phyloP scores from a whole-genome alignment of 768 basidiomycete species.

The Mycena polygramma region DNA sequence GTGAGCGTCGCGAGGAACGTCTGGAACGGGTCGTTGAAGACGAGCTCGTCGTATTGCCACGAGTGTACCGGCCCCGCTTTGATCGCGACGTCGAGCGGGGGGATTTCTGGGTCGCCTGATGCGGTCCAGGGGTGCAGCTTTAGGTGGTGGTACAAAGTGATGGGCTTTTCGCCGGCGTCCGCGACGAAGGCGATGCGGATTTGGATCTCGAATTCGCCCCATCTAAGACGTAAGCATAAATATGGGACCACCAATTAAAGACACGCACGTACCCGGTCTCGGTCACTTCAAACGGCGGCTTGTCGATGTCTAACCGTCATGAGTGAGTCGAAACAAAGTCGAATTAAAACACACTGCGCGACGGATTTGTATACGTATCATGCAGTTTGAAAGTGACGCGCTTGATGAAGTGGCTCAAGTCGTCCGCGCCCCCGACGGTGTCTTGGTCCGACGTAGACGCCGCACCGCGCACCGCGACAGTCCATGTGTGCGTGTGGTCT shows the following conservation, averaged over 20 bases:
- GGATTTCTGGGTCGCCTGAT: constrained; percentile 73
- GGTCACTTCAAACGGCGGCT: constrained; percentile 93
- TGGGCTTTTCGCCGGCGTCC: constrained; percentile 94
- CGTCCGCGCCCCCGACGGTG: constrained; percentile 90
- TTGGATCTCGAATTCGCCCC: constrained; percentile 98
- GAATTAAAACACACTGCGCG: constrained; percentile 78
- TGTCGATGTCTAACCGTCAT: constrained; percentile 95
- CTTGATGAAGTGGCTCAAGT: constrained; percentile 92
- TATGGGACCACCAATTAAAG: too few relatives aligned
- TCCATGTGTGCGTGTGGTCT: constrained; percentile 97
- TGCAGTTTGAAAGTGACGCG: constrained; percentile 97
- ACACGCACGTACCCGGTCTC: constrained; percentile 85
- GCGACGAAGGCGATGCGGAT: constrained; percentile 91
- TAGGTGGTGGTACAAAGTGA: constrained; percentile 91
- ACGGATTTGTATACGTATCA: constrained; percentile 94
- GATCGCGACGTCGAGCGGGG: constrained; percentile 74
- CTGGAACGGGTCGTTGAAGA: constrained; percentile 94
- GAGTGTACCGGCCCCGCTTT: constrained; percentile 88
- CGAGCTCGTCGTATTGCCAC: constrained; percentile 99
- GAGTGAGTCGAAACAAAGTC: too few relatives aligned
- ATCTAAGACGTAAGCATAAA: constrained; percentile 58
- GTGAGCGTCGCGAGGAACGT: constrained; percentile 87
- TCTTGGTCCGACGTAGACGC: constrained; percentile 80
- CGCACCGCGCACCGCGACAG: constrained; percentile 92
- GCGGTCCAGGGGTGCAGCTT: constrained; percentile 93